These are phyloP conservation scores for Fusarium floridanum DNA, from an alignment of 2,329 filamentous ascomycete genomes.

Conservation along the genomic window DNA sequence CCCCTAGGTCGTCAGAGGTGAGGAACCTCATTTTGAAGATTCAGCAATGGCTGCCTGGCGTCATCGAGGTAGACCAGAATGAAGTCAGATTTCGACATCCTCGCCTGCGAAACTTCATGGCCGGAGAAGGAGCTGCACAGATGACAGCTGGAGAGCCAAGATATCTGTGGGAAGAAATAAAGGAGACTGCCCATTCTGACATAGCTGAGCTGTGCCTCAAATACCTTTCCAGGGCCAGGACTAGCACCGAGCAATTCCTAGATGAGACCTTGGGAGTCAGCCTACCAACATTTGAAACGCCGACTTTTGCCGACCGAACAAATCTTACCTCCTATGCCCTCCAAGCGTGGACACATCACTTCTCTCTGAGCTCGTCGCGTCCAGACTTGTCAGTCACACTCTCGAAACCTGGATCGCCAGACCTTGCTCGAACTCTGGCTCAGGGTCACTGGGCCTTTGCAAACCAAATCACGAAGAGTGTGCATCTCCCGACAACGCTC, in stretches of 20 bases:
- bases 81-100: constrained; percentile 8
- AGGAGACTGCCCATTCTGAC: not conserved
- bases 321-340: constrained; percentile 14
- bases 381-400: not conserved
- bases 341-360: constrained; percentile 19
- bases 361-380: not conserved
- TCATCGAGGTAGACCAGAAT: not conserved
- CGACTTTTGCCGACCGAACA: not conserved
- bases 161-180: not conserved
- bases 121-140: rapidly evolving
- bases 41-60: not conserved
- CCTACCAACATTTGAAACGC: not conserved
- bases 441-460: not conserved
- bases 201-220: not conserved
- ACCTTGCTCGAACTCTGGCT: not conserved
- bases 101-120: not conserved
- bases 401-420: not conserved
- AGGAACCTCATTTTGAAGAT: not conserved
- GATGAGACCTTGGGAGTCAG: not conserved
- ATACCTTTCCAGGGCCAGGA: not conserved
- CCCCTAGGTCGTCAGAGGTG: not conserved
- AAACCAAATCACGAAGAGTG: not conserved
- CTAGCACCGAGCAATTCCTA: not conserved
- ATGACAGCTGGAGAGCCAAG: rapidly evolving
- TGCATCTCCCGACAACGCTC: not conserved